Base-by-base conservation (phyloP, 1,139 yeast species). In the Protomyces inundatus region DNA sequence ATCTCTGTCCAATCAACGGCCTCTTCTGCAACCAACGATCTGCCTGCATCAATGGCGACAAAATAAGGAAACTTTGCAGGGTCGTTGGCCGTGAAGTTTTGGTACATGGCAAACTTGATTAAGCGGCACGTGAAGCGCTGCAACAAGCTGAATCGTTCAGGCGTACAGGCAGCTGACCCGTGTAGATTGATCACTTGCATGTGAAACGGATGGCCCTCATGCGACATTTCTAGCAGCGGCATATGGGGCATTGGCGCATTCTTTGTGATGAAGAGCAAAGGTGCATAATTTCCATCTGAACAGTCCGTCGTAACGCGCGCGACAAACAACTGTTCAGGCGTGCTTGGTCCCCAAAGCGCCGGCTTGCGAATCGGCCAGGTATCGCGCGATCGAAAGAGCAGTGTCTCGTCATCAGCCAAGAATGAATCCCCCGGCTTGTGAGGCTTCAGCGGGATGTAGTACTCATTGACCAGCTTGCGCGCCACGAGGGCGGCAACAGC, bases 221-320 rank as follows among this genome's bases (percentile, higher is more conserved):
- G 55, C 36, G 40, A 52, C 16, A 58, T 39, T 12, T 35, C 34
- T 4, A 52, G 10, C 4, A 23, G 33, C 6, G 62, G 62, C 51
- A 58, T 6, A 2, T 23, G 32, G 30, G 55, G 56, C 35, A 58
- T 34, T 3, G 62, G 56, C 9, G 34, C 33, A n/a, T 45, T 52
- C 16, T 58, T 58, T 34, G 62, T 58, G 30, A 58, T 23, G 10
- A 58, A 39, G 52, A 58, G 45, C 36, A 58, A n/a, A n/a, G 33
- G 40, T 9, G 62, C 35, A 35, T 14, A 32, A 6, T 35, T 42
- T 1, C 37, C 36, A n/a, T 16, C 33, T 12, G 53, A n/a, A 5
- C 50, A 16, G 3, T 58, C 53, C 3, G 53, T 52, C 3, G 30
- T 14, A 10, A 58, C 30, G 32, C 62, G 51, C 4, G 55, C 42